Evolutionary conservation across 1,284 basidiomycete genomes (phyloP), one percentile per base, ranked within the genome.

Genomic region (Trametes pubescens): DNA sequence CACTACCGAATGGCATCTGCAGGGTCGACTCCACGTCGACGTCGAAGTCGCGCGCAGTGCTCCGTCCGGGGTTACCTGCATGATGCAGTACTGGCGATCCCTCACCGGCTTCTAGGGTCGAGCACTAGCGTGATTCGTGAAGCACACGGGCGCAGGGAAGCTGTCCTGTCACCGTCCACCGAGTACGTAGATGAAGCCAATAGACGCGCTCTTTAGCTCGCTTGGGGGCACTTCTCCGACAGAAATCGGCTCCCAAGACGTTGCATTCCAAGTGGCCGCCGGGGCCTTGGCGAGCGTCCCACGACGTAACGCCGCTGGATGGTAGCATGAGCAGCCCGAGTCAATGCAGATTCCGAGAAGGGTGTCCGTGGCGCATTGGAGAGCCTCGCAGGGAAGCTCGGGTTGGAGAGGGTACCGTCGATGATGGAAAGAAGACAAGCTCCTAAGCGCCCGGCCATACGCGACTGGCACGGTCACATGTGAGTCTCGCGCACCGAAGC

Each of bases 191-290:
- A 29, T 49, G 48, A 13, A 22, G 8, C 2, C 18, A 29, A 51
- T 51, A 51, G 49, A 51, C 49, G 49, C 49, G 49, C 29, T 11
- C 22, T 16, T 21, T 38, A 37, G 13, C 40, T 55, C 32, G 40
- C 40, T 26, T 34, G 1, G 29, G 18, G 29, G 55, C 22, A 8
- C 26, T 49, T 26, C 34, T 57, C 38, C 40, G 60, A 61, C 53
- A 13, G n/a, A 16, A 13, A 14, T 61, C 60, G 60, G 60, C 37
- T 56, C 24, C 47, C 37, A 24, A 51, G 54, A 48, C 54, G 35
- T 24, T 35, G 46, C 60, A 56, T 61, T 61, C 60, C 53, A n/a
- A 26, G 53, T 32, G 14, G 24, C n/a, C 51, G 46, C 14, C 52
- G 51, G 32, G 32, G 8, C 22, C 52, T 57, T 57, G 56, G 56